Evolutionary conservation across 2,329 filamentous ascomycete genomes (phyloP).

Genomic region (Elsinoe ampelina): DNA sequence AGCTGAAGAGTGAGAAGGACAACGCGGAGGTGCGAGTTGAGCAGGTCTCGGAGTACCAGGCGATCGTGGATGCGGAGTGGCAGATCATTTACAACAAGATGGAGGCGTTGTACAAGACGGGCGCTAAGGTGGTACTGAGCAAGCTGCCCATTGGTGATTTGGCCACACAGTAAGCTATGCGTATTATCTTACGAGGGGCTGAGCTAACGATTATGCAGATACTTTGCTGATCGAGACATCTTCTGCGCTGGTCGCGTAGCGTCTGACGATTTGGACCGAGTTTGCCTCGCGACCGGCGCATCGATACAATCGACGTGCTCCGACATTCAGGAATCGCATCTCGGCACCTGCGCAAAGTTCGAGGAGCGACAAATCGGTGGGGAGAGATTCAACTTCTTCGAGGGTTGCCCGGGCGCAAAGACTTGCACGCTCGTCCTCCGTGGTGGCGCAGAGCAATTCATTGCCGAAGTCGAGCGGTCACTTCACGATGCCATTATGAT

Average conservation of each 20-base stretch:
- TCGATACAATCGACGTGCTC: constrained; percentile 93
- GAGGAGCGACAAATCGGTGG: constrained; percentile 96
- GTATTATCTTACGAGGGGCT: not conserved
- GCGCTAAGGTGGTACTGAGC: constrained; percentile 93
- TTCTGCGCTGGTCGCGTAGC: constrained; percentile 95
- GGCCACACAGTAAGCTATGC: constrained; percentile 62
- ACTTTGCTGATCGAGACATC: constrained; percentile 93
- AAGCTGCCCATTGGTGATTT: constrained; percentile 96
- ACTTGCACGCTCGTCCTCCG: constrained; percentile 93
- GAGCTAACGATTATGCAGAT: constrained; percentile 34
- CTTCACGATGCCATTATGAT: constrained; percentile 99
- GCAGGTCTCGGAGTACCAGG: constrained; percentile 98
- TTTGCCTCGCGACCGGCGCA: constrained; percentile 88
- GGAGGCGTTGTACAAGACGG: constrained; percentile 85
- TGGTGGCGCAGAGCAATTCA: constrained; percentile 97
- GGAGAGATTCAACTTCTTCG: constrained; percentile 97
- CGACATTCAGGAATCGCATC: constrained; percentile 79
- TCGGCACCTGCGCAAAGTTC: constrained; percentile 82
- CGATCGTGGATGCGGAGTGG: constrained; percentile 98
- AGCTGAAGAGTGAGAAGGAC: constrained; percentile 98
- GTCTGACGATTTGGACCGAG: constrained; percentile 86
- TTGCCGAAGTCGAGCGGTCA: constrained; percentile 94
- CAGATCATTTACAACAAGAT: constrained; percentile 99
- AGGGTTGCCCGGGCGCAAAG: constrained; percentile 89
- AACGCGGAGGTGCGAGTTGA: constrained; percentile 97